A percentile compares a stretch with the other conserved stretches of the same genome.
phyloP scores from a whole-genome alignment of 2,329 filamentous ascomycete species.

The Calonectria ilicicola region DNA sequence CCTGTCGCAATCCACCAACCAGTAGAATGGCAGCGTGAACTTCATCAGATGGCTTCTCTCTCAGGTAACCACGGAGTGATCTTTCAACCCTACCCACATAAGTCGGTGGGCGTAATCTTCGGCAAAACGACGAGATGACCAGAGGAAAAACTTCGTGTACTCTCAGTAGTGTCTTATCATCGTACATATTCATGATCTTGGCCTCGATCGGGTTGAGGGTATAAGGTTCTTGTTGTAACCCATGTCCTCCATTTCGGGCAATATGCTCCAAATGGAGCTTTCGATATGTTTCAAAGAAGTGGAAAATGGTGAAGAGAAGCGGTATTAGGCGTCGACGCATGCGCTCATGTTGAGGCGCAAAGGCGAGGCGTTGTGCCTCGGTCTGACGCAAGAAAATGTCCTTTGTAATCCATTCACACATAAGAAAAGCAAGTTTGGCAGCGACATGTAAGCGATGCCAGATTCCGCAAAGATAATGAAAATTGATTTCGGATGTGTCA shows the following conservation, averaged over 20 bases:
- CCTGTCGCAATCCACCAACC: constrained; percentile 71
- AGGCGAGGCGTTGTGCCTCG: constrained; percentile 65
- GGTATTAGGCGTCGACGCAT: constrained; percentile 75
- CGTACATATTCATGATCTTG: constrained; percentile 73
- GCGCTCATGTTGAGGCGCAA: constrained; percentile 70
- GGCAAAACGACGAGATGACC: constrained; percentile 73
- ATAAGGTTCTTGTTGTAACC: constrained; percentile 64
- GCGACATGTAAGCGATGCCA: constrained; percentile 76
- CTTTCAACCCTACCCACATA: constrained; percentile 74
- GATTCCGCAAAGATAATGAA: constrained; percentile 72
- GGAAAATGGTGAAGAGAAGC: constrained; percentile 73
- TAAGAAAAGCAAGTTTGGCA: constrained; percentile 70
- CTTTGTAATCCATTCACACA: constrained; percentile 74
- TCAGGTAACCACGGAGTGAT: constrained; percentile 72
- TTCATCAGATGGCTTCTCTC: constrained; percentile 72
- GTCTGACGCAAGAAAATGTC: constrained; percentile 73
- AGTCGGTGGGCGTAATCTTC: constrained; percentile 71
- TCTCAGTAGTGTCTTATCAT: constrained; percentile 70
- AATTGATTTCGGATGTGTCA: constrained; percentile 61
- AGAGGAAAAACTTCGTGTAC: constrained; percentile 75
- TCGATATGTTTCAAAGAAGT: constrained; percentile 76
- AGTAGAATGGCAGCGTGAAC: constrained; percentile 71
- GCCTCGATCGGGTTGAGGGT: constrained; percentile 73
- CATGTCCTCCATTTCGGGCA: constrained; percentile 61
- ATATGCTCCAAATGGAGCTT: constrained; percentile 69